Base-by-base conservation (phyloP, 768 basidiomycete species). In the Hydnum rufescens region DNA sequence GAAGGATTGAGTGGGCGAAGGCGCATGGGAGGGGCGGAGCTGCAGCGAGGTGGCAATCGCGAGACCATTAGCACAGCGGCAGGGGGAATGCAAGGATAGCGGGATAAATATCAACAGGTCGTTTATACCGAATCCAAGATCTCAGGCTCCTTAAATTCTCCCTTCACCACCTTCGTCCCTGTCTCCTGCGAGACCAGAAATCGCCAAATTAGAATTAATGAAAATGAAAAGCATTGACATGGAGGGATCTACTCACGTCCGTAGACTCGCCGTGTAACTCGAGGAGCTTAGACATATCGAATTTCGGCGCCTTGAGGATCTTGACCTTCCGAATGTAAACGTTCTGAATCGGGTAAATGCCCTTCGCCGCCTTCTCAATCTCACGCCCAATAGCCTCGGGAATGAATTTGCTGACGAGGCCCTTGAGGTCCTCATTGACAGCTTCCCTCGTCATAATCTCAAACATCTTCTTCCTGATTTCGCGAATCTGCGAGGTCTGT, bases 391-490 rank as follows among this genome's bases (percentile, higher is more conserved):
- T 97, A 57, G 86, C 88, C 71, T 99, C 95, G 30, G 95, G 93
- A 43, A 97, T 80, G 66, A 99, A 95, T 76, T 99, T 99, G 74
- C 90, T 86, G 55, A 97, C 90, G 60, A 89, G 68, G 74, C 92
- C 88, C 80, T 97, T 97, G 70, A 99, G 70, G 69, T 97, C 95
- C 64, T 86, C 89, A 62, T 80, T 87, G 54, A 85, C 75, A 49
- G 90, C 86, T 71, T 99, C 95, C 58, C 92, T 79, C 53, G 78
- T 90, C 80, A 92, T 90, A 67, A 93, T 89, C 73, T 92, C 95
- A 61, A 96, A 88, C 95, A 99, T 99, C 78, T 97, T 97, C 68
- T 86, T 86, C 67, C 95, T 75, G 67, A 99, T 97, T 74, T 95
- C 93, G 59, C 87, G 79, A 61, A 97, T 78, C 70, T 99, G 95